phyloP scores from a whole-genome alignment of 768 basidiomycete genomes.

The Atractiella rhizophila region DNA sequence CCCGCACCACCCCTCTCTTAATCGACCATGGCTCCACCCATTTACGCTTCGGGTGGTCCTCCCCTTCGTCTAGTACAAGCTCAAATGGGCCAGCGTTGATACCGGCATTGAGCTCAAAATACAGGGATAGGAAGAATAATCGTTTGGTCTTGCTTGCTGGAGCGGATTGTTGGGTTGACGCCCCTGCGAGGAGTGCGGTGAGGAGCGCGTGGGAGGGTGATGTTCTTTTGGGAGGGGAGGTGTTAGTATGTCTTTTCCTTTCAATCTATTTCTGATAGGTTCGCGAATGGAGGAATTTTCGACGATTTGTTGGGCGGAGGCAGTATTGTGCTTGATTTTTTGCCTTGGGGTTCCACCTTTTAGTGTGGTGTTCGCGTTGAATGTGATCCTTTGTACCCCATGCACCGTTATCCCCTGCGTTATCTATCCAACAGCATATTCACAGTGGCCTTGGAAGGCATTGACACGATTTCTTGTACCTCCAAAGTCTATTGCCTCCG shows the following conservation, averaged over 20 bases:
- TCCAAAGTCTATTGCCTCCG: too few species aligned
- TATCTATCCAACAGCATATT: too few species aligned
- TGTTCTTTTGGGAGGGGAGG: slow-evolving; percentile 68
- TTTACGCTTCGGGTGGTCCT: slow-evolving; percentile 17
- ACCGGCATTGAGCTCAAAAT: too few species aligned
- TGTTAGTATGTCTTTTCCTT: slow-evolving; percentile 34
- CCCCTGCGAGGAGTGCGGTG: slow-evolving; percentile 48
- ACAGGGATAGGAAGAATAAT: slow-evolving; percentile 67
- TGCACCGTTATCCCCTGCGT: too few species aligned
- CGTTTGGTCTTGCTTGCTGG: slow-evolving; percentile 68
- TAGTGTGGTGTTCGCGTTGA: too few species aligned
- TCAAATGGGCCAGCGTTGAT: too few species aligned
- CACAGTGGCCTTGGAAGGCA: too few species aligned
- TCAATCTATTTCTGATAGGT: neutral
- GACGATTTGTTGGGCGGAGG: neutral
- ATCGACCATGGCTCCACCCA: too few species aligned
- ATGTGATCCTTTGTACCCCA: too few species aligned
- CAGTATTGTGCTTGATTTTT: too few species aligned
- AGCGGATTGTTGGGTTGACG: slow-evolving; percentile 61
- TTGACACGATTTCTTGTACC: too few species aligned
- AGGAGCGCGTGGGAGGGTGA: slow-evolving; percentile 85
- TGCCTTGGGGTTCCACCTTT: too few species aligned
- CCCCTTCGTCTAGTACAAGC: slow-evolving; percentile 11
- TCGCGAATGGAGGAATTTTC: neutral
- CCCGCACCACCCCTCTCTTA: neutral